Evolutionary conservation across 225 moss, liverwort and hornwort genomes (phyloP).

Genomic region (Physcomitrium patens): DNA sequence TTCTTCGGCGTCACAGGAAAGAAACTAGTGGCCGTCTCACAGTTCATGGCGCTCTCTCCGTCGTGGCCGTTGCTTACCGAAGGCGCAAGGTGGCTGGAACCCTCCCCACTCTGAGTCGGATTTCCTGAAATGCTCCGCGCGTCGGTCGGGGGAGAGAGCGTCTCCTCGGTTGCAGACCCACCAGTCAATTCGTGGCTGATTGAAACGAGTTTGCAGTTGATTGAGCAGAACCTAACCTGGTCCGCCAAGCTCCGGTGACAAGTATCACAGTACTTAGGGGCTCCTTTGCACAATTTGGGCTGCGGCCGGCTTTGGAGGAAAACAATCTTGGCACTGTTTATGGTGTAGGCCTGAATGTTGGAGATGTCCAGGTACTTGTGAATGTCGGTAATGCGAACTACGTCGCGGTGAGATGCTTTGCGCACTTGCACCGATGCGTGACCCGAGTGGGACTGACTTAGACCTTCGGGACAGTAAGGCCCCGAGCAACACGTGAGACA

Average conservation of each 20-base stretch:
- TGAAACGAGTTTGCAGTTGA: slow-evolving; percentile 63
- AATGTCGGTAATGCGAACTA: slow-evolving; percentile 67
- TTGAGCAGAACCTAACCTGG: slow-evolving; percentile 72
- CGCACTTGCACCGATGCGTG: slow-evolving; percentile 67
- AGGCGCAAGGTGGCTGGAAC: slow-evolving; percentile 40
- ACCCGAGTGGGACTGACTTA: slow-evolving; percentile 44
- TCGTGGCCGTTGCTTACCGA: slow-evolving; percentile 48
- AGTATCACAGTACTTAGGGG: slow-evolving; percentile 62
- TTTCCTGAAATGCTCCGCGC: slow-evolving; percentile 23
- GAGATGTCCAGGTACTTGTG: slow-evolving; percentile 51
- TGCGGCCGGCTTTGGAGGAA: slow-evolving; percentile 81
- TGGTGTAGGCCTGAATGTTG: slow-evolving; percentile 69
- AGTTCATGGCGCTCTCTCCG: not conserved
- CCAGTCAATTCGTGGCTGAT: slow-evolving; percentile 16
- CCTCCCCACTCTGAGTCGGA: slow-evolving; percentile 17
- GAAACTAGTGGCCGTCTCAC: slow-evolving; percentile 14
- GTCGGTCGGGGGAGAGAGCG: slow-evolving; percentile 35
- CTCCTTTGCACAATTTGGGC: slow-evolving; percentile 65
- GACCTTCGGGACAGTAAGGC: slow-evolving; percentile 64
- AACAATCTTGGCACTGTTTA: slow-evolving; percentile 80
- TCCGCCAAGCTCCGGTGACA: slow-evolving; percentile 71
- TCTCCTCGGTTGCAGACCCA: slow-evolving; percentile 38
- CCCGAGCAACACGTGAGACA: slow-evolving; percentile 63
- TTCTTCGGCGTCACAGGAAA: slow-evolving; percentile 51
- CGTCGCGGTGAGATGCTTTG: slow-evolving; percentile 73